Evolutionary conservation across 495 filamentous ascomycete genomes (phyloP), one percentile per base, ranked within the genome.

Genomic region (Hypoxylon subgilvum): DNA sequence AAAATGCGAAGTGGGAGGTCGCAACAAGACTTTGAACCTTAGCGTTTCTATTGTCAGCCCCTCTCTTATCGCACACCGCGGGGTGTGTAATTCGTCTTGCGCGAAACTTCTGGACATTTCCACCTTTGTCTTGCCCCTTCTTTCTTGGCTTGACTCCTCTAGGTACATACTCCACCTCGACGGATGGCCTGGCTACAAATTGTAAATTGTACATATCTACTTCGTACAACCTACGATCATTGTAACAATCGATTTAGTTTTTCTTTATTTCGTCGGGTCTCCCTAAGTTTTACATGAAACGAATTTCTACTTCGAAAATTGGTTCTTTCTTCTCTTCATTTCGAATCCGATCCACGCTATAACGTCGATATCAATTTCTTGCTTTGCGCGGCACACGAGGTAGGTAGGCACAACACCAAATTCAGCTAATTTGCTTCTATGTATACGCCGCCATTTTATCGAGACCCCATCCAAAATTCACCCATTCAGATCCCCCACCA

Each of bases 61-160:
- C 61, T 64, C 61, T 54, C 39, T 58, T 64, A 30, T 46, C 19
- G 19, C 34, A 64, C 61, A 6, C 54, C 60, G 40, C n/a, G 49
- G 61, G 6, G 61, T 58, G 18, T 5, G 13, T 25, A 28, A 5
- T 40, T 13, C n/a, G 23, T 43, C 21, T 36, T 27, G 17, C 38
- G 19, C 31, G 57, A 64, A 64, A 51, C 38, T 64, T 64, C 61
- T 64, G 54, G 61, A 59, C 54, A 64, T 64, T 64, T 64, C 61
- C 42, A 64, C 48, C 32, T 53, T 34, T 23, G 28, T 41, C 39
- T 18, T 31, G 23, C 25, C 30, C 52, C 12, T 39, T 41, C 46
- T 28, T 10, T 40, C 47, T 42, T 52, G 30, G 46, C 35, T 13
- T 16, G 32, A 39, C 13, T 2, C 2, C 18, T n/a, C 9, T 30